Evolutionary conservation across 257 asterid genomes (phyloP), one percentile per base, ranked within the genome.

Genomic region (Solanum etuberosum): DNA sequence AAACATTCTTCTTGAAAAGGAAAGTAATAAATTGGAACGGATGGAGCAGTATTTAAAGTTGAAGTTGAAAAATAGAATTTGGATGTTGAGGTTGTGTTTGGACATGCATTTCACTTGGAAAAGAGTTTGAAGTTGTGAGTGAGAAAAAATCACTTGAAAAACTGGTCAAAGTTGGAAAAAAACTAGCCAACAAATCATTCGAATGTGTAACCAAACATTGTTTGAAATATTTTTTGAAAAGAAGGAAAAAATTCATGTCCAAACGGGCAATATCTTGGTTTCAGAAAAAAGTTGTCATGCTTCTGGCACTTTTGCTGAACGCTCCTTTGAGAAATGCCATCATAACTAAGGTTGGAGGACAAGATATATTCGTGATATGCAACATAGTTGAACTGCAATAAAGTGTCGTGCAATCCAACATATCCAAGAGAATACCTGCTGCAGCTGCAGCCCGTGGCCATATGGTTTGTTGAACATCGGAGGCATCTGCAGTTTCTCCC

Each of bases 401-500:
- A 18, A 9, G 37, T 46, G 14, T 29, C 9, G 5, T 16, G 67
- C 57, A 16, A 80, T 48, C 31, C 68, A 81, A 9, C 42, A 81
- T 16, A 81, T 81, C 68, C 68, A 81, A 81, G 85, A 81, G 43
- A 81, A 81, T 81, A 95, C 99, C 99, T 90, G 99, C 98, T 54
- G 95, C 98, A 15, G 98, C 99, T 23, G 98, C 99, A 84, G 99
- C 99, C 92, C 99, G 96, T 85, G 99, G 99, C 99, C 99, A 96
- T 92, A 95, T 95, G 86, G 97, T 96, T 90, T 95, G 97, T 68
- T 92, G 97, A 88, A 95, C 93, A 85, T 95, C 88, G 1, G 99
- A 96, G 86, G 99, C 91, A 93, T 96, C 99, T 73, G 94, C 97
- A 37, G 90, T 93, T 91, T 95, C 99, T 59, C 93, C 91, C 99